A percentile compares a stretch with the other conserved stretches of the same genome.
Conservation (phyloP, 495 filamentous ascomycete genomes). For the Neurospora sp. region DNA sequence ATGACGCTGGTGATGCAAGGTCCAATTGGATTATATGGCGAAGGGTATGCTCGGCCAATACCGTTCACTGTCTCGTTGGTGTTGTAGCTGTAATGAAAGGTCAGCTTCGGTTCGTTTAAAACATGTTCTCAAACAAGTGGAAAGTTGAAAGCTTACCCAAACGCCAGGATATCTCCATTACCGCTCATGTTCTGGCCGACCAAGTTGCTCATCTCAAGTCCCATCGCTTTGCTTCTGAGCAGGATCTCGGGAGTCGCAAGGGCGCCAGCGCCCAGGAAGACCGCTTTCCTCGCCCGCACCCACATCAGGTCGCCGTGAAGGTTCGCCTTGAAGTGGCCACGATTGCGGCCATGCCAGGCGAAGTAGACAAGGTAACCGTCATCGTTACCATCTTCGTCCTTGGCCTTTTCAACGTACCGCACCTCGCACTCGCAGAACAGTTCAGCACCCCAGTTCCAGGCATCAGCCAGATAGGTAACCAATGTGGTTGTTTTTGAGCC, state of each 20-base stretch:
- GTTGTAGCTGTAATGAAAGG: constrained; percentile 39
- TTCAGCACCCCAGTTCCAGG: constrained; percentile 67
- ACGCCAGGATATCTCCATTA: constrained; percentile 57
- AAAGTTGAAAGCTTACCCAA: constrained; percentile 34
- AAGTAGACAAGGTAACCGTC: constrained; percentile 54
- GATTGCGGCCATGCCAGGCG: constrained; percentile 53
- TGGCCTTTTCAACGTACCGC: constrained; percentile 48
- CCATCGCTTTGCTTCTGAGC: constrained; percentile 50
- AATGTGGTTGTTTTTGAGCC: constrained; percentile 56
- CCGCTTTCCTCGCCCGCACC: constrained; percentile 51
- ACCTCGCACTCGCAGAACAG: constrained; percentile 67
- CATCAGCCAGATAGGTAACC: constrained; percentile 59
- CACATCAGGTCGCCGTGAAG: constrained; percentile 56
- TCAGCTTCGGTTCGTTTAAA: neutral
- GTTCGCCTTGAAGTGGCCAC: constrained; percentile 45
- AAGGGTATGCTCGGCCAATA: constrained; percentile 39
- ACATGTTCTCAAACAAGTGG: neutral
- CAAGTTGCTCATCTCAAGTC: constrained; percentile 44
- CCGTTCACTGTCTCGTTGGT: constrained; percentile 44
- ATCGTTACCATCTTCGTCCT: constrained; percentile 34
- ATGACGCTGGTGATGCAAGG: constrained; percentile 58
- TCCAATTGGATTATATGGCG: constrained; percentile 44
- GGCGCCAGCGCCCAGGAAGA: constrained; percentile 51
- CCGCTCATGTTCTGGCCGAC: constrained; percentile 56
- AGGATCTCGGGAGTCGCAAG: constrained; percentile 59